A percentile compares a stretch with the other conserved stretches of the same genome.
Conservation (phyloP, 2,329 filamentous ascomycete species). For the Cordyceps cateniannulata region DNA sequence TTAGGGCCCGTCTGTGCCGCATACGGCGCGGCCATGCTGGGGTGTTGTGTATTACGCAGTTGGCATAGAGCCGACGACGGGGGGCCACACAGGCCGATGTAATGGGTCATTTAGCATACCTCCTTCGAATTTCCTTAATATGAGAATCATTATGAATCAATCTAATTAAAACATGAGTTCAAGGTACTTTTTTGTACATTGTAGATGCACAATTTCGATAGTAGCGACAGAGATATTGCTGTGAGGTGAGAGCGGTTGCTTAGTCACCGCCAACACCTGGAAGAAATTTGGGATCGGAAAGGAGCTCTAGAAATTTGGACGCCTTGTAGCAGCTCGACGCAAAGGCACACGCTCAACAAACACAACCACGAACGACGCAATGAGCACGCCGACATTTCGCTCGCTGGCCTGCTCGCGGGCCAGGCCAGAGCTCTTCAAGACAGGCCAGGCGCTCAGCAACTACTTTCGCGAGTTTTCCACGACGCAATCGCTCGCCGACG, state of each 20-base stretch:
- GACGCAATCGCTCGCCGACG: constrained; percentile 28
- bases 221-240: neutral
- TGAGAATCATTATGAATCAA: neutral
- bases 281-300: constrained; percentile 6
- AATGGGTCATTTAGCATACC: constrained; percentile 5
- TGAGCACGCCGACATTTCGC: constrained; percentile 33
- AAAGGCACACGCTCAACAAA: constrained; percentile 1
- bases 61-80: neutral
- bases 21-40: neutral
- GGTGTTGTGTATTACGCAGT: constrained; percentile 1
- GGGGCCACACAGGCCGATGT: neutral
- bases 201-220: too few relatives aligned
- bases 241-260: neutral
- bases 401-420: constrained; percentile 28
- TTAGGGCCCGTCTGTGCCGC: neutral
- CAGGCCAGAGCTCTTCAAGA: constrained; percentile 28
- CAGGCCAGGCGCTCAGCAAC: constrained; percentile 24
- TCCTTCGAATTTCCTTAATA: constrained; percentile 3
- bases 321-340: neutral
- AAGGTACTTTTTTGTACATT: neutral
- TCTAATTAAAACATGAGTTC: neutral
- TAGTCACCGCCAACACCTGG: constrained; percentile 6
- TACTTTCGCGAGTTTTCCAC: constrained; percentile 34
- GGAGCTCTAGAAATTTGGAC: constrained; percentile 1
- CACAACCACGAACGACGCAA: constrained; percentile 20